Percentiles rank a stretch among this genome's conserved stretches.
Evolutionary conservation across 2,329 filamentous ascomycete genomes (phyloP).

Genomic region (Trichoderma citrinoviride): DNA sequence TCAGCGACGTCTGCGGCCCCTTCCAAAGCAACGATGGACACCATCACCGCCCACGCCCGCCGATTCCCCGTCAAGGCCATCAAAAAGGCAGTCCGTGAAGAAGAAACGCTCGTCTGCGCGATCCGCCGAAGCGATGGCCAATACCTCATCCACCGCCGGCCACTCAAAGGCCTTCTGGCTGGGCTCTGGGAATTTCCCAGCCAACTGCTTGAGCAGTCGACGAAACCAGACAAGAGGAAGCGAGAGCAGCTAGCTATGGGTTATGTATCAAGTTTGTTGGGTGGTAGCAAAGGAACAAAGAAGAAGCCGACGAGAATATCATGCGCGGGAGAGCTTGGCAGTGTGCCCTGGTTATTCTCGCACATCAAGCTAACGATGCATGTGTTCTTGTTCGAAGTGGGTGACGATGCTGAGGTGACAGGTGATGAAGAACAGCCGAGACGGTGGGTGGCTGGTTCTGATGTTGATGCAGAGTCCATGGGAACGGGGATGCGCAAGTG

Average conservation of each 20-base stretch:
- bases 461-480: conserved; percentile 52
- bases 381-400: conserved; percentile 49
- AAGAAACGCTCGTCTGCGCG: conserved; percentile 54
- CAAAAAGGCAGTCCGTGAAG: conserved; percentile 52
- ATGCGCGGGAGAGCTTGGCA: conserved; percentile 46
- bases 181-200: conserved; percentile 58
- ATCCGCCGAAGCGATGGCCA: conserved; percentile 42
- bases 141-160: conserved; percentile 51
- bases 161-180: conserved; percentile 53
- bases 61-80: conserved; percentile 51
- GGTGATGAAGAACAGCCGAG: conserved; percentile 32
- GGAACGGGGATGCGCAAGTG: conserved; percentile 59
- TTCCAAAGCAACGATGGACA: conserved; percentile 32
- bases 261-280: conserved; percentile 35
- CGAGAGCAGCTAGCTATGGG: conserved; percentile 39
- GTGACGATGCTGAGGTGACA: conserved; percentile 13
- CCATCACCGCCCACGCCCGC: conserved; percentile 45
- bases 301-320: conserved; percentile 25
- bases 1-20: neutral
- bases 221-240: conserved; percentile 29
- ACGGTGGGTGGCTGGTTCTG: conserved; percentile 39
- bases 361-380: conserved; percentile 58
- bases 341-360: conserved; percentile 56
- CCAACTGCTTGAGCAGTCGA: conserved; percentile 32
- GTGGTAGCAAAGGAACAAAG: neutral